Base-by-base conservation (phyloP, 2,329 filamentous ascomycete genomes). In the Cryphonectria radicalis region DNA sequence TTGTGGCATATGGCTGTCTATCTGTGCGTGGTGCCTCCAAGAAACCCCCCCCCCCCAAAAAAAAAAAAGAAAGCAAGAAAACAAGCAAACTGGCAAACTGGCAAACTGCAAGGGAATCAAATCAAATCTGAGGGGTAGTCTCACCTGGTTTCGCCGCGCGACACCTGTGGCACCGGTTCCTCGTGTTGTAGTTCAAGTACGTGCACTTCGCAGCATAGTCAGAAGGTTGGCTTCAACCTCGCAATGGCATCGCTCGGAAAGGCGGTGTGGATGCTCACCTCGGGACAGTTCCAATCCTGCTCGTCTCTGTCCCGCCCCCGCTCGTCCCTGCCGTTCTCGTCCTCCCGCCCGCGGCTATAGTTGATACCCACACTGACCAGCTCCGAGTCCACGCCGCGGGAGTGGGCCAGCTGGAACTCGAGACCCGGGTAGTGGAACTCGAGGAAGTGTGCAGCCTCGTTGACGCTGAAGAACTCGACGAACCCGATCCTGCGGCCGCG, bases 131-230 rank as follows among this genome's bases (percentile, higher is more conserved):
- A 19, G 55, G 28, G 14, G 19, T 1, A 32, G 35, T 77, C 84
- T 76, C 79, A 88, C 87, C 84, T 72, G 84, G 84, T 76, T 84
- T 83, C 25, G 84, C 83, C 13, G 83, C 82, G 75, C 89, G 86
- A 76, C 89, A 91, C 62, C 87, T 84, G 76, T 88, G 90, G 76
- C 89, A 91, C 70, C 84, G 82, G 19, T 81, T 79, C 60, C 89
- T 83, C 63, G 85, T 84, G 6, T 87, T 82, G 74, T 87, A 91
- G 75, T 91, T 91, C 68, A 85, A 80, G 70, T 87, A 82, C 37
- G 81, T 80, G 77, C 87, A 89, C 88, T 90, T 66, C 10, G 5
- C 22, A 63, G 10, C 3, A 64, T 17, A 11, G 50, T 73, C 50
- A 73, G 64, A 32, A 42, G 25, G 42, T 42, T 37, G 17, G 4